A percentile compares a stretch with the other conserved stretches of the same genome.
These are phyloP conservation scores for Lecanosticta acicola DNA, from an alignment of 2,329 filamentous ascomycete genomes.

Conservation along the genomic window DNA sequence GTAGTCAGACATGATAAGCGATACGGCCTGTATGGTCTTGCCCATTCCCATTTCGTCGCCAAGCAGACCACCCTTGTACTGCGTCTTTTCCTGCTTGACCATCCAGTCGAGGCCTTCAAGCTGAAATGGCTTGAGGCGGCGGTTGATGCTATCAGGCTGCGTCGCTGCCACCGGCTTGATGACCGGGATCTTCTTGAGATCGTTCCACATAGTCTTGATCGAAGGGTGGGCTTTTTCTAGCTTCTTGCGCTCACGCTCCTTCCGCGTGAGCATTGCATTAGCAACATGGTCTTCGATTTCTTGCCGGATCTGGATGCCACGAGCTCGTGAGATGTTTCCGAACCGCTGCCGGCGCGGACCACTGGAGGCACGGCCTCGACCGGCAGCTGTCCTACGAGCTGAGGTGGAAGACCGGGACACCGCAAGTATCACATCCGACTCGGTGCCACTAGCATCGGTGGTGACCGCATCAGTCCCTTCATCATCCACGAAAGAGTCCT, in stretches of 20 bases:
- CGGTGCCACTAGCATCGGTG: constrained; percentile 28
- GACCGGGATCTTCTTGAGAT: constrained; percentile 61
- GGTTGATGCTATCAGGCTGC: constrained; percentile 72
- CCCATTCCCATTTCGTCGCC: constrained; percentile 99
- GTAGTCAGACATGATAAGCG: constrained; percentile 95
- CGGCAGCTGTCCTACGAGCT: neutral
- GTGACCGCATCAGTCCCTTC: constrained; percentile 31
- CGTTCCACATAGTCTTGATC: constrained; percentile 77
- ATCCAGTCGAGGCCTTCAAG: constrained; percentile 94
- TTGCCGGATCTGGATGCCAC: constrained; percentile 12
- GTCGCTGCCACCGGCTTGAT: constrained; percentile 59
- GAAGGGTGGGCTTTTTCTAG: constrained; percentile 73
- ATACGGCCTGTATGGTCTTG: constrained; percentile 97
- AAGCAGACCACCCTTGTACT: constrained; percentile 83
- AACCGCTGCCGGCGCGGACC: constrained; percentile 17
- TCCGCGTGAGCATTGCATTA: constrained; percentile 20
- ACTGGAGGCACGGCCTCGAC: constrained; percentile 1
- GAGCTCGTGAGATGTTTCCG: constrained; percentile 22
- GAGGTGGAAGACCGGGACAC: constrained; percentile 4
- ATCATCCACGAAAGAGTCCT: constrained; percentile 24
- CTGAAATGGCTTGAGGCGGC: constrained; percentile 86
- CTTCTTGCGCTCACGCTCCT: constrained; percentile 53
- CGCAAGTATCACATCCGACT: constrained; percentile 28
- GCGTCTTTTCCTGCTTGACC: constrained; percentile 76
- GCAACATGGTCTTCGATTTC: constrained; percentile 20